phyloP scores from a whole-genome alignment of 164 flowering plant genomes.

The Nymphaea colorata region DNA sequence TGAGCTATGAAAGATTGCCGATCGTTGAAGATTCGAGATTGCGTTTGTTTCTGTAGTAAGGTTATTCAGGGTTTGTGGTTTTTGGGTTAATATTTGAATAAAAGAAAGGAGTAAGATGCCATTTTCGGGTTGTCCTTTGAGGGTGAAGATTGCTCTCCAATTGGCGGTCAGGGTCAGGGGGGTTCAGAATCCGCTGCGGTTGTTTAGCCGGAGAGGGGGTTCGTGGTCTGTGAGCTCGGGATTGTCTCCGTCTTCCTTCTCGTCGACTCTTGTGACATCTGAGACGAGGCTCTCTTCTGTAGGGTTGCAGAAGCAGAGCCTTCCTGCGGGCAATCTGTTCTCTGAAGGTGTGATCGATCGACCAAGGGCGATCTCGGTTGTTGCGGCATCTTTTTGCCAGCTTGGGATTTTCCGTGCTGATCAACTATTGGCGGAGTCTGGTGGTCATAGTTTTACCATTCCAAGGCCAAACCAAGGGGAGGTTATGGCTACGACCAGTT shows the following conservation, averaged over 20 bases:
- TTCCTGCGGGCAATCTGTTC: neutral
- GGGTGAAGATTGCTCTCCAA: constrained; percentile 28
- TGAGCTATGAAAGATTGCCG: neutral
- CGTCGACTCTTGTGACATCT: constrained; percentile 19
- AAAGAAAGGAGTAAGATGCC: constrained; percentile 44
- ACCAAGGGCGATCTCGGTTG: constrained; percentile 38
- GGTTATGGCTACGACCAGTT: constrained; percentile 37
- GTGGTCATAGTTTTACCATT: constrained; percentile 2
- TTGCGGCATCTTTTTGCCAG: constrained; percentile 43
- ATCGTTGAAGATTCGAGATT: neutral
- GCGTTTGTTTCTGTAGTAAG: neutral
- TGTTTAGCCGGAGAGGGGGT: constrained; percentile 27
- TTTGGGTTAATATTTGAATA: constrained; percentile 8
- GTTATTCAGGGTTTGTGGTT: constrained; percentile 11
- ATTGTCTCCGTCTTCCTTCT: constrained; percentile 22
- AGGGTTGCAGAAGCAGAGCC: neutral
- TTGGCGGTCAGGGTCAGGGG: constrained; percentile 21
- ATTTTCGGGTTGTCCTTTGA: constrained; percentile 27
- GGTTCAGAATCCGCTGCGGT: constrained; percentile 8
- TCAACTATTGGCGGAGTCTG: constrained; percentile 16
- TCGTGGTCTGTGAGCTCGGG: constrained; percentile 32
- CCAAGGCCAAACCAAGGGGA: constrained; percentile 12
- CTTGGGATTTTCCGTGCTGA: constrained; percentile 6
- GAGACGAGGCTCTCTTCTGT: neutral
- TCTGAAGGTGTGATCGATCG: constrained; percentile 18